These are phyloP conservation scores for Trichosporon asahii DNA, from an alignment of 1,284 basidiomycete genomes.

Conservation along the genomic window DNA sequence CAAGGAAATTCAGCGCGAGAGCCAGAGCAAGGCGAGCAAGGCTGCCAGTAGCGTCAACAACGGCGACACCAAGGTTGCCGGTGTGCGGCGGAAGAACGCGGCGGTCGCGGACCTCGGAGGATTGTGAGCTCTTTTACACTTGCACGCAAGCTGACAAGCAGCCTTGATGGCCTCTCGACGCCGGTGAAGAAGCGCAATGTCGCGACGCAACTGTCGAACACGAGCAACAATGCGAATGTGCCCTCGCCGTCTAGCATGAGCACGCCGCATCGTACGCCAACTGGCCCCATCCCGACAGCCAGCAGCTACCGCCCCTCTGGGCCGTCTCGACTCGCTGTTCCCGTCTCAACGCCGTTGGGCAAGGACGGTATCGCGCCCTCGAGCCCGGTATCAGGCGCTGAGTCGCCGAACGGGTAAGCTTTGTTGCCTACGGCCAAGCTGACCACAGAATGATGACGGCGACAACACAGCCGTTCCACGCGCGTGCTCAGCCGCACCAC, in stretches of 20 bases:
- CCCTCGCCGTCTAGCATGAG: constrained; percentile 26
- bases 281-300: constrained; percentile 24
- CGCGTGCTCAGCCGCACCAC: constrained; percentile 38
- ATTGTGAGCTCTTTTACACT: constrained; percentile 30
- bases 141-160: constrained; percentile 14
- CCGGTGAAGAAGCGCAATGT: constrained; percentile 29
- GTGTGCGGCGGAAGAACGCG: constrained; percentile 32
- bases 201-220: constrained; percentile 24
- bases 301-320: constrained; percentile 28
- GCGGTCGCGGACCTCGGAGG: constrained; percentile 42
- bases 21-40: constrained; percentile 32
- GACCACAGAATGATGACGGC: constrained; percentile 24
- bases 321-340: constrained; percentile 24
- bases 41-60: constrained; percentile 16
- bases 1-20: constrained; percentile 50
- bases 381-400: constrained; percentile 37
- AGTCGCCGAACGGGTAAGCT: constrained; percentile 25
- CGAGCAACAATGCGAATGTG: constrained; percentile 28
- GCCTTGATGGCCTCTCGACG: constrained; percentile 41
- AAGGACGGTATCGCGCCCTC: constrained; percentile 28
- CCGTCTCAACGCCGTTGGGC: constrained; percentile 28
- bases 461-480: constrained; percentile 36
- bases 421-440: background rate
- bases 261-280: constrained; percentile 21
- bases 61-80: constrained; percentile 23